Base-by-base conservation (phyloP, 75 land plant species). In the Sequoia sempervirens region DNA sequence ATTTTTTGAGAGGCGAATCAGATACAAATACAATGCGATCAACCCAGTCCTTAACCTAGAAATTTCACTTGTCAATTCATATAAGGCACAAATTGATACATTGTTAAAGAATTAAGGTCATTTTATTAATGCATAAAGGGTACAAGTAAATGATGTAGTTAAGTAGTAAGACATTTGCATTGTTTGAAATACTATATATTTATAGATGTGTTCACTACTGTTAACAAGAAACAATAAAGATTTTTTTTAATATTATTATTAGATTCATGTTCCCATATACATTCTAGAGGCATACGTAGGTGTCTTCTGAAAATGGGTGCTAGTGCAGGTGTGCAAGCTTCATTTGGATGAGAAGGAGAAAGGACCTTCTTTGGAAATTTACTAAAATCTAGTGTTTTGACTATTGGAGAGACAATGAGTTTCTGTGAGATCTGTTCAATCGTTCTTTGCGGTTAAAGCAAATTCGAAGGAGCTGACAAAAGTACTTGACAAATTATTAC, bases 401-500 rank as follows among this genome's bases (percentile, higher is more conserved):
- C 92, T 50, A 97, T 97, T 5, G 96, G 98, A 6, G 99, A 97
- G 87, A 97, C 98, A 73, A 97, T 97, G 78, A 97, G 90, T 86
- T 94, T 96, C 88, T 92, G 91, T 14, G 99, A 97, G 93, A 97
- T 95, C 79, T 96, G 96, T 46, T 91, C 82, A 83, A 94, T 96
- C 80, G 92, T 94, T 72, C 91, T 85, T 58, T 90, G 87, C 4
- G 98, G 99, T 84, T 97, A 96, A 88, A 97, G 85, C 68, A 97
- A 89, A 90, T 97, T 92, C 32, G 99, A 97, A 53, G 98, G 99
- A 37, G 96, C 99, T 30, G 96, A 85, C 81, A 96, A 97, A 84
- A 97, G 86, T 45, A 96, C 96, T 81, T 97, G 98, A 18, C 96
- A 93, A 83, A 96, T 98, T 96, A 97, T 97, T 91, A 96, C 92